Evolutionary conservation across 1,284 basidiomycete species (phyloP).

Genomic region (Marasmius tenuissimus): DNA sequence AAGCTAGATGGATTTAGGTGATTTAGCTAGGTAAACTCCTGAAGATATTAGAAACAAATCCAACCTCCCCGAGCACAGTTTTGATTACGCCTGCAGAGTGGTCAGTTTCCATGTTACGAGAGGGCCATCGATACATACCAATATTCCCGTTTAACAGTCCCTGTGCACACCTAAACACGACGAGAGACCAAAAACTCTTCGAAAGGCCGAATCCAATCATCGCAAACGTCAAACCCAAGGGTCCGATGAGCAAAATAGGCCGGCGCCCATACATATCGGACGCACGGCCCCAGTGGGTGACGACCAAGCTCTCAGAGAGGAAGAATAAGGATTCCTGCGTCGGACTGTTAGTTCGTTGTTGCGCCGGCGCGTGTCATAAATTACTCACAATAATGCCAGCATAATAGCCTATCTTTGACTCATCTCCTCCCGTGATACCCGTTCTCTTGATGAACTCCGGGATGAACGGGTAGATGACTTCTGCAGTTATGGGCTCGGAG

Average conservation of each 20-base stretch:
- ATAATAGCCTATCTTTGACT: conserved; percentile 53
- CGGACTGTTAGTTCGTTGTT: conserved; percentile 6
- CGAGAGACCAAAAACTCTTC: conserved; percentile 36
- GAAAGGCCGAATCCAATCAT: conserved; percentile 46
- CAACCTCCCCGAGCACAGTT: conserved; percentile 35
- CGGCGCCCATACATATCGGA: conserved; percentile 44
- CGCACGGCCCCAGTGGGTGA: conserved; percentile 42
- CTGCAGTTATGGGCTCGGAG: conserved; percentile 52
- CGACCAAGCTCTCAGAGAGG: conserved; percentile 37
- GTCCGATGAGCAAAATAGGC: conserved; percentile 42
- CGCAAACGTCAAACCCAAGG: conserved; percentile 39
- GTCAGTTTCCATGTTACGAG: not conserved
- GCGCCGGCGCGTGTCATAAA: not conserved
- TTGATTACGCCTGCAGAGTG: conserved; percentile 32
- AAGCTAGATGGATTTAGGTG: conserved; percentile 18
- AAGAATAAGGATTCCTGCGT: conserved; percentile 45
- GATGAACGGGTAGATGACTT: conserved; percentile 54
- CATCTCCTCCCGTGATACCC: conserved; percentile 50
- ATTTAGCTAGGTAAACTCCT: not conserved
- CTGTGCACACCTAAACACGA: conserved; percentile 39
- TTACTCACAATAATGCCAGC: conserved; percentile 53
- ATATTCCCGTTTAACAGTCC: conserved; percentile 48
- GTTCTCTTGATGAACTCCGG: conserved; percentile 43
- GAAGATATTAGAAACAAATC: conserved; percentile 1
- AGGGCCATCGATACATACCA: conserved; percentile 25